phyloP scores from a whole-genome alignment of 1,139 yeast species.

The Geotrichum carabidarum region DNA sequence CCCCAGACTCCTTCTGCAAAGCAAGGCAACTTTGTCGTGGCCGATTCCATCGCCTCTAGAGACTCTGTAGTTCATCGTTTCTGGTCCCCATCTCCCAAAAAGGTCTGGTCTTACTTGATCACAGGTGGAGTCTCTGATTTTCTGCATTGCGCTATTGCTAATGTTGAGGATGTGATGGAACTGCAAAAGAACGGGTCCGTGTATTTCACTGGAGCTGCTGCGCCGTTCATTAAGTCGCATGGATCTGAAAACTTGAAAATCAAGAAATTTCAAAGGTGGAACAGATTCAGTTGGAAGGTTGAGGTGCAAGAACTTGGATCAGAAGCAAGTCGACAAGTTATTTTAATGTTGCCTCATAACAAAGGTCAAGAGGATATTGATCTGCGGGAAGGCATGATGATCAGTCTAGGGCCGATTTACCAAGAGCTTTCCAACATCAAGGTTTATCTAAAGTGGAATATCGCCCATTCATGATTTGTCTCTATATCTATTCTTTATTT shows the following conservation, averaged over 20 bases:
- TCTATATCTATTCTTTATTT: not conserved
- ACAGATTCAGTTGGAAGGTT: conserved; percentile 13
- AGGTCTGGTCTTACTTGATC: conserved; percentile 5
- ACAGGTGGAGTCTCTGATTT: conserved; percentile 14
- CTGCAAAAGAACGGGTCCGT: conserved; percentile 4
- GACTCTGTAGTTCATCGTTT: conserved; percentile 7
- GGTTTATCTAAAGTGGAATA: conserved; percentile 8
- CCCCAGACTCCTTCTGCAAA: not conserved
- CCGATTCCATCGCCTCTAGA: not conserved
- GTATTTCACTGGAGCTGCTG: conserved; percentile 2
- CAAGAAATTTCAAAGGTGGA: conserved; percentile 6
- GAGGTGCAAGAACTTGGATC: not conserved
- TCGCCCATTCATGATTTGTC: not conserved
- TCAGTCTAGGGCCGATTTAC: conserved; percentile 9
- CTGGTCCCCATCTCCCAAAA: conserved; percentile 17
- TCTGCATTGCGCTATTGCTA: conserved; percentile 9
- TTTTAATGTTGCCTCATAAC: conserved; percentile 1
- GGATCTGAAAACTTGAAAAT: not conserved
- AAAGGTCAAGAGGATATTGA: not conserved
- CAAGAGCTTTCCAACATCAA: not conserved
- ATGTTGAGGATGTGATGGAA: conserved; percentile 11
- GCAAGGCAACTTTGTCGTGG: not conserved
- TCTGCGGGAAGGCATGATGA: conserved; percentile 2
- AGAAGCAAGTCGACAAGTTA: not conserved
- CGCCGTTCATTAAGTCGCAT: not conserved